These are phyloP conservation scores for Spinellus fusiger DNA, from an alignment of 192 early-diverging fungal species.

Conservation along the genomic window DNA sequence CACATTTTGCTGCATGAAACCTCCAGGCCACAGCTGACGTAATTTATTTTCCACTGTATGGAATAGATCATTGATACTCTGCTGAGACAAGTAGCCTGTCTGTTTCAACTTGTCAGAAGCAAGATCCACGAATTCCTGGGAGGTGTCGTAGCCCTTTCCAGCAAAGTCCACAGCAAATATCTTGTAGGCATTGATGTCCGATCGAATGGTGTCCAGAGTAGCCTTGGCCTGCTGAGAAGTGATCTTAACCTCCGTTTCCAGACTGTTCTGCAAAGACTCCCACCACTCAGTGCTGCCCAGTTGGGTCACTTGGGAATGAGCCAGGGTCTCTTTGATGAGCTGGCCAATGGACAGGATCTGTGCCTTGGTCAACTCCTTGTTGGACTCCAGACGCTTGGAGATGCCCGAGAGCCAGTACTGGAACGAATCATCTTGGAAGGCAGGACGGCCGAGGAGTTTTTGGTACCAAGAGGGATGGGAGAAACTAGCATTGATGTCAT, in stretches of 20 bases:
- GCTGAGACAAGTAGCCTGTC: constrained; percentile 1
- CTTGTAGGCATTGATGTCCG: constrained; percentile 13
- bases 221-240: background rate
- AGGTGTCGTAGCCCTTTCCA: background rate
- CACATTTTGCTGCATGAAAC: background rate
- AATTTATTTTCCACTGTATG: background rate
- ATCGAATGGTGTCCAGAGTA: background rate
- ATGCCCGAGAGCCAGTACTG: background rate
- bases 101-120: constrained; percentile 8
- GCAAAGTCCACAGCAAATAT: constrained; percentile 14
- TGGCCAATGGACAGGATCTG: background rate
- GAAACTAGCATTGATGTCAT: constrained; percentile 11
- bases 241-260: constrained; percentile 3
- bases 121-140: background rate
- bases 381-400: constrained; percentile 1
- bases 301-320: background rate
- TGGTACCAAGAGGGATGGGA: constrained; percentile 15
- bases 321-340: background rate
- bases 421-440: constrained; percentile 3
- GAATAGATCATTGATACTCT: background rate
- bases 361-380: constrained; percentile 8
- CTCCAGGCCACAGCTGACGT: background rate
- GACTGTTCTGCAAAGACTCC: background rate
- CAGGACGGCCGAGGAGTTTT: background rate
- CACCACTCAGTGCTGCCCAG: constrained; percentile 5